A percentile compares a stretch with the other conserved stretches of the same genome.
Evolutionary conservation across 257 asterid species (phyloP).

Genomic region (Capsicum rhomboideum): DNA sequence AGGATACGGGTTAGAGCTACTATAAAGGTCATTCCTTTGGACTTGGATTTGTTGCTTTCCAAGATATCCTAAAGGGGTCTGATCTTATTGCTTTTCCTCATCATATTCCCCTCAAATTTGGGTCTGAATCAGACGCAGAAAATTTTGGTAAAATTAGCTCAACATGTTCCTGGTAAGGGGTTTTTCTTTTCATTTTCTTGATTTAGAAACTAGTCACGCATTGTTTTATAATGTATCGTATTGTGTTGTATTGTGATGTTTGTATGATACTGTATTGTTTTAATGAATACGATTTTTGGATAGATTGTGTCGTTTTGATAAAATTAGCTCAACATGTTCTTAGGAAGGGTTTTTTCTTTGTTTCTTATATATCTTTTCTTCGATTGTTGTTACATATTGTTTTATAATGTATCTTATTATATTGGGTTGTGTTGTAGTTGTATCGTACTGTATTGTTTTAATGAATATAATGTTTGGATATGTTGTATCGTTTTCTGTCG

Average conservation of each 20-base stretch:
- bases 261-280: constrained; percentile 2
- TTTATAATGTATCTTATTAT: too few relatives aligned
- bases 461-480: too few relatives aligned
- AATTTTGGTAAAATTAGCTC: constrained; percentile 45
- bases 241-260: too few relatives aligned
- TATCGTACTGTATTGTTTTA: too few relatives aligned
- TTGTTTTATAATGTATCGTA: too few relatives aligned
- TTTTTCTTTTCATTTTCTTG: not conserved
- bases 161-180: constrained; percentile 64
- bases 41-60: constrained; percentile 52
- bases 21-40: constrained; percentile 24
- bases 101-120: constrained; percentile 69
- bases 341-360: constrained; percentile 8
- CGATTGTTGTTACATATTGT: too few relatives aligned
- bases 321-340: constrained; percentile 67
- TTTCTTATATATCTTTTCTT: too few relatives aligned
- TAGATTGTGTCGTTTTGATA: constrained; percentile 9
- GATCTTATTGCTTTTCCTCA: constrained; percentile 68
- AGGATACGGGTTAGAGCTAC: too few relatives aligned
- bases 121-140: not conserved
- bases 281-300: too few relatives aligned
- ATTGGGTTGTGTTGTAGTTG: too few relatives aligned
- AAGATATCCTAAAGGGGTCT: constrained; percentile 70
- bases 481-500: too few relatives aligned
- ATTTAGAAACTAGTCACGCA: too few relatives aligned